A percentile compares a stretch with the other conserved stretches of the same genome.
These are phyloP conservation scores for Fusarium sp. DNA, from an alignment of 2,329 filamentous ascomycete species.

Conservation along the genomic window DNA sequence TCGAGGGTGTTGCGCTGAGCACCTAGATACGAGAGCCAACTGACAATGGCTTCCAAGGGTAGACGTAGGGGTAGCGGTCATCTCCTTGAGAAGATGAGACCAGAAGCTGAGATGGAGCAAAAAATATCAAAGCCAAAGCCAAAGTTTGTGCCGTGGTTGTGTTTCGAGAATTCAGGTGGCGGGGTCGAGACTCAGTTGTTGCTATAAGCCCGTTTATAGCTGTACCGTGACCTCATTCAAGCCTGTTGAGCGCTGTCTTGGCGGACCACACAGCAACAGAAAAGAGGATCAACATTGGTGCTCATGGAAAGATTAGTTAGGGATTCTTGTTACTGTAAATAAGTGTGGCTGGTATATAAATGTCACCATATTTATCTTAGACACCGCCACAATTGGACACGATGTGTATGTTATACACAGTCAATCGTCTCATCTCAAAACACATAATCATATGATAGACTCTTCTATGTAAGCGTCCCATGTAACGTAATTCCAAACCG, in stretches of 20 bases:
- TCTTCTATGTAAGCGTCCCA: background rate
- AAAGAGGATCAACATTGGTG: constrained; percentile 2
- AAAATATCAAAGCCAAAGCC: constrained; percentile 10
- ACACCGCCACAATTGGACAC: constrained; percentile 5
- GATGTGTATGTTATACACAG: background rate
- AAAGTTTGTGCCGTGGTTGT: constrained; percentile 25
- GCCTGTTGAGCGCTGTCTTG: constrained; percentile 33
- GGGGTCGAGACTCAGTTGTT: constrained; percentile 40
- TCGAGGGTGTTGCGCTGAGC: constrained; percentile 12
- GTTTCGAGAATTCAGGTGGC: constrained; percentile 40
- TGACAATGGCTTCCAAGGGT: constrained; percentile 30
- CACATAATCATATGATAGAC: background rate
- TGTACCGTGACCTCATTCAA: constrained; percentile 43
- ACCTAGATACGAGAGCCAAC: constrained; percentile 27
- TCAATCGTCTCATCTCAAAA: background rate
- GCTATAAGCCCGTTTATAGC: constrained; percentile 24
- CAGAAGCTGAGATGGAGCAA: constrained; percentile 7
- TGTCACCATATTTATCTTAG: background rate
- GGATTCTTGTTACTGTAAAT: background rate
- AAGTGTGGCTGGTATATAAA: constrained; percentile 9
- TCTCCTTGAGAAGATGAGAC: constrained; percentile 30
- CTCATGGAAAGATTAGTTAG: background rate
- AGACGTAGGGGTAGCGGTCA: constrained; percentile 32
- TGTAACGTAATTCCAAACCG: background rate
- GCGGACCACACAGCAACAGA: constrained; percentile 21